Base-by-base conservation (phyloP, 345 rosid species). In the Sonneratia caseolaris region DNA sequence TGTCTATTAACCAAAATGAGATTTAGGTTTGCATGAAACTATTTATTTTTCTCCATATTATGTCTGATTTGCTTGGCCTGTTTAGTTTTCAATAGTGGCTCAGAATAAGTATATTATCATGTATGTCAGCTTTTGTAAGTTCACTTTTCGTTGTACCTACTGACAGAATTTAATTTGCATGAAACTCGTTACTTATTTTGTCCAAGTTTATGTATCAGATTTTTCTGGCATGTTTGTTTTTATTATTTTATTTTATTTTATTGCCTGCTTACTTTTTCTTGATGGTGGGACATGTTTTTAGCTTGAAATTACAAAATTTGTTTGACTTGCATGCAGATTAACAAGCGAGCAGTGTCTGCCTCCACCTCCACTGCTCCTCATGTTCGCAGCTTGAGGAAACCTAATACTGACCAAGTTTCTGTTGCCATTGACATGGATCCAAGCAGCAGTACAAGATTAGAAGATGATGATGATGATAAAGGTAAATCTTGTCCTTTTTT, bases 381-480 rank as follows among this genome's bases (percentile, higher is more conserved):
- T 82, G 93, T 92, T 72, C 85, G 97, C 72, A 90, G 93, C 81
- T 78, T 89, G 78, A 96, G 93, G 5, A 95, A 95, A 74, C 90
- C 76, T 73, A 92, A 89, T 70, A 95, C 81, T 48, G 99, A 95
- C 73, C 96, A 92, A 84, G 91, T 95, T 65, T 96, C 94, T 65
- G 83, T 95, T 82, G 89, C 90, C 42, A 88, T 95, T 66, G 97
- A 89, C 78, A 73, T 72, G 70, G 92, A 84, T 76, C 80, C 81
- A 47, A 73, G 75, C 66, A 79, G 77, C 76, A 70, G 75, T 69
- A 77, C 68, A 61, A 81, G 85, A 70, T 72, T 95, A 84, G 96
- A 95, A 78, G 97, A 87, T 73, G 91, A 88, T 64, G 97, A 94
- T 36, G 99, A 95, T 40, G 94, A 95, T 75, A 95, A 95, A 92